phyloP scores from a whole-genome alignment of 495 filamentous ascomycete genomes.

The Lepidopterella palustris region DNA sequence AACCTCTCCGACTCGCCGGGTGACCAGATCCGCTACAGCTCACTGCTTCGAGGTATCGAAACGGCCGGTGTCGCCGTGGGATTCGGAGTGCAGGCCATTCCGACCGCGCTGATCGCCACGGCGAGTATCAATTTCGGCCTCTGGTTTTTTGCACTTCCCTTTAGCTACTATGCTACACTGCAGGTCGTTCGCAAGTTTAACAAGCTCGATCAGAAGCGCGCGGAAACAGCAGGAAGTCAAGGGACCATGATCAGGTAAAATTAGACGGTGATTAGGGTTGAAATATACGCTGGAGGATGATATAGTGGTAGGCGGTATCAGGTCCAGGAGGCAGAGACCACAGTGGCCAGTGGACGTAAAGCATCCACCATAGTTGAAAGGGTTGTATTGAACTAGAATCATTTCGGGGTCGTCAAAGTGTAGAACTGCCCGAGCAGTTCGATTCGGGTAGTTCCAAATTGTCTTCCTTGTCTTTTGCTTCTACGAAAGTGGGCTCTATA shows the following conservation, averaged over 20 bases:
- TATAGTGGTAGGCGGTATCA: too few relatives aligned
- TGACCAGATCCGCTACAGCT: constrained; percentile 42
- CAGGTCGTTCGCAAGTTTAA: constrained; percentile 38
- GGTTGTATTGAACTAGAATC: too few relatives aligned
- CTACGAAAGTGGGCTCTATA: too few relatives aligned
- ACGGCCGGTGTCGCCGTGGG: constrained; percentile 40
- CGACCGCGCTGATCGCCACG: constrained; percentile 39
- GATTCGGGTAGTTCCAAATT: too few relatives aligned
- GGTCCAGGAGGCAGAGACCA: too few relatives aligned
- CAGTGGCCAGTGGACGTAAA: too few relatives aligned
- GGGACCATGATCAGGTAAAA: neutral
- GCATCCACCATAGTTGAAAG: too few relatives aligned
- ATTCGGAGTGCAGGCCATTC: constrained; percentile 42
- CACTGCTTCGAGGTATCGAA: constrained; percentile 40
- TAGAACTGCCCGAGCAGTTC: too few relatives aligned
- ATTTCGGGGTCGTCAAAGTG: too few relatives aligned
- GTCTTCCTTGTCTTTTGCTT: too few relatives aligned
- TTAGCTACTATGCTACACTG: constrained; percentile 43
- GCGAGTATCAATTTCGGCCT: constrained; percentile 41
- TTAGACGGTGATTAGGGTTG: too few relatives aligned
- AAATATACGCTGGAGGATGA: too few relatives aligned
- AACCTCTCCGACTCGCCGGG: constrained; percentile 41
- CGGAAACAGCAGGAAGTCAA: neutral
- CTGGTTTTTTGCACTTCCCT: constrained; percentile 40
- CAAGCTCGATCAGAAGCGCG: neutral